Base-by-base conservation (phyloP, 805 yeast genomes). In the Nakazawaea ambrosiae region DNA sequence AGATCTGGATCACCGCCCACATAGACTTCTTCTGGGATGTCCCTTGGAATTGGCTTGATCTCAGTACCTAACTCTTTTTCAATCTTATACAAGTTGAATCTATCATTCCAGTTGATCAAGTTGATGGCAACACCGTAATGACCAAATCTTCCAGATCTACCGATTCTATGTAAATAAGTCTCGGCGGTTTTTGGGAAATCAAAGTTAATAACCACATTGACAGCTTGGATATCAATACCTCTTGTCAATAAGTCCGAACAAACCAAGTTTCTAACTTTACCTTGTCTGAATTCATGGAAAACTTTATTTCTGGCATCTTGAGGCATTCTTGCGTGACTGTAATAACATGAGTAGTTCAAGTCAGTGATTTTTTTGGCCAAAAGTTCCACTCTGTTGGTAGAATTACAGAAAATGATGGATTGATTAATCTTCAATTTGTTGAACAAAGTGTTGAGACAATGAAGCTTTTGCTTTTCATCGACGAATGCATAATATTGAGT, bases 171-270 rank as follows among this genome's bases (percentile, higher is more conserved):
- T 51, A 92, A 73, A 59, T 92, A 92, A 28, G 97, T 92, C 62
- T 92, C 98, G 6, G 97, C 97, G 37, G 82, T 87, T 61, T 90
- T 90, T 44, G 98, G 98, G 81, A 92, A 92, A 61, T 92, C 98
- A 59, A 92, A 92, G 66, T 92, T 92, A 53, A 92, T 85, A 34
- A 92, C 98, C 33, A 92, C 97, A 57, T 92, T 92, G 47, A 92
- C 98, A 5, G 97, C 97, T 64, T 92, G 97, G 52, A 92, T 90
- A 71, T 92, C 98, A 53, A 92, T 92, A 75, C 98, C 97, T 72
- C 97, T 84, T 22, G 97, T 90, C 46, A 92, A 74, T 45, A 92
- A 70, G 66, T 92, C 98, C 1, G 97, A 85, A 65, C 98, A 92
- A 28, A 92, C 98, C 54, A 92, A 72, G 56, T 92, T 92, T 67